These are phyloP conservation scores for Macrocybe gigantea DNA, from an alignment of 768 basidiomycete species.

Conservation along the genomic window DNA sequence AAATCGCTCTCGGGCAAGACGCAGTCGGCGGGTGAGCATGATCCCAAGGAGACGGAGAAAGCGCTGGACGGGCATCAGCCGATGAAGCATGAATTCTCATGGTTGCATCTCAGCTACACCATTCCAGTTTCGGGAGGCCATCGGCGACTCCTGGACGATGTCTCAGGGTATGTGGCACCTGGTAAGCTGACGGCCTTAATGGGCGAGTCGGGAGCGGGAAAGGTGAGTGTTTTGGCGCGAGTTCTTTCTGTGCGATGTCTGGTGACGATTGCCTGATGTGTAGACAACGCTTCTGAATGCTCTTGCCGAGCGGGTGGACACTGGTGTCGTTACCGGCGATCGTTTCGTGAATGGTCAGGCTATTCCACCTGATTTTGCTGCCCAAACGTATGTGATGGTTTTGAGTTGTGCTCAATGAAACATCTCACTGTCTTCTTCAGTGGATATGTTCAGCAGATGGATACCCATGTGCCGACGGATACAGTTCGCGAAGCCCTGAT, in stretches of 20 bases:
- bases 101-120: constrained; percentile 65
- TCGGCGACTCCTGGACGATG: constrained; percentile 55
- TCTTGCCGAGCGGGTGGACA: constrained; percentile 41
- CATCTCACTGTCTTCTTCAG: constrained; percentile 23
- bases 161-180: constrained; percentile 77
- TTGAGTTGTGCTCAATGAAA: not conserved
- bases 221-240: constrained; percentile 20
- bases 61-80: constrained; percentile 35
- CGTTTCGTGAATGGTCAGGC: constrained; percentile 49
- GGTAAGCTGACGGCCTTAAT: constrained; percentile 77
- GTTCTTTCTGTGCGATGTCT: constrained; percentile 38
- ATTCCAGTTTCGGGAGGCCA: constrained; percentile 46
- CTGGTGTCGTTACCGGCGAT: constrained; percentile 45
- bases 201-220: constrained; percentile 51
- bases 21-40: constrained; percentile 8
- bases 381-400: constrained; percentile 41
- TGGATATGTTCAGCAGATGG: constrained; percentile 85
- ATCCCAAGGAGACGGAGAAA: constrained; percentile 18
- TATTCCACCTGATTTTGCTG: constrained; percentile 51
- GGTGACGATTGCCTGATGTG: constrained; percentile 24
- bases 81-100: constrained; percentile 69
- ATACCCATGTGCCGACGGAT: constrained; percentile 67
- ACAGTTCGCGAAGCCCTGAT: constrained; percentile 80
- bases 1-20: constrained; percentile 12
- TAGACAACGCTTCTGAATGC: constrained; percentile 58